Base-by-base conservation (phyloP, 768 basidiomycete species). In the Dacryopinax primogenitus region DNA sequence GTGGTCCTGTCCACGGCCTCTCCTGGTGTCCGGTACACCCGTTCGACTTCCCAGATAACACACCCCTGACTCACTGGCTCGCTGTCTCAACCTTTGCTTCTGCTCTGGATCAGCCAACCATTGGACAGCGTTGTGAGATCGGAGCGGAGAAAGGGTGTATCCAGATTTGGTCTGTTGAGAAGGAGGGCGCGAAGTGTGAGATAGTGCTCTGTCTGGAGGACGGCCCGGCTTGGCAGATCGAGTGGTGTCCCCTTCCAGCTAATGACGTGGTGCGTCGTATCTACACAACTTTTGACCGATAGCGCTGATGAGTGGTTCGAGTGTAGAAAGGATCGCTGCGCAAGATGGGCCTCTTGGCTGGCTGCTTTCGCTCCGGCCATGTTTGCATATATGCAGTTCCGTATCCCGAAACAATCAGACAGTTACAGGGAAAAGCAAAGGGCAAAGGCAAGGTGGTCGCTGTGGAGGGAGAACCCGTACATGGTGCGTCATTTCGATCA, bases 171-270 rank as follows among this genome's bases (percentile, higher is more conserved):
- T 79, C 83, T 1, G 63, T 84, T 28, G 68, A 69, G 37, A 77
- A 81, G 51, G 61, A 67, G 0, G 84, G 84, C 0, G 81, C 90
- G 79, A 77, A 72, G 18, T 95, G 93, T 68, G 92, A 91, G 72
- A 80, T 96, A 80, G 85, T 93, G 1, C 71, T 98, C 0, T 94
- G 92, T 67, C 68, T 92, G 9, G 86, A 93, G n/a, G 78, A 80
- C 21, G 92, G 94, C 0, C 82, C 88, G 2, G 88, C 86, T 1
- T 82, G 85, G 68, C 87, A 90, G 62, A 72, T 94, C 15, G 92
- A 87, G 75, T 98, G 95, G 94, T 94, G 94, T 74, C 95, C 95
- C 1, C 73, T 92, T 32, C 92, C 93, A 0, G 84, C 87, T 18
- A 83, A 90, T 69, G 90, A 91, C 65, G 58, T 73, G 15, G 79